Percentiles rank a stretch among this genome's conserved stretches.
Evolutionary conservation across 2,329 filamentous ascomycete genomes (phyloP).

Genomic region (Cytospora paraplurivora): DNA sequence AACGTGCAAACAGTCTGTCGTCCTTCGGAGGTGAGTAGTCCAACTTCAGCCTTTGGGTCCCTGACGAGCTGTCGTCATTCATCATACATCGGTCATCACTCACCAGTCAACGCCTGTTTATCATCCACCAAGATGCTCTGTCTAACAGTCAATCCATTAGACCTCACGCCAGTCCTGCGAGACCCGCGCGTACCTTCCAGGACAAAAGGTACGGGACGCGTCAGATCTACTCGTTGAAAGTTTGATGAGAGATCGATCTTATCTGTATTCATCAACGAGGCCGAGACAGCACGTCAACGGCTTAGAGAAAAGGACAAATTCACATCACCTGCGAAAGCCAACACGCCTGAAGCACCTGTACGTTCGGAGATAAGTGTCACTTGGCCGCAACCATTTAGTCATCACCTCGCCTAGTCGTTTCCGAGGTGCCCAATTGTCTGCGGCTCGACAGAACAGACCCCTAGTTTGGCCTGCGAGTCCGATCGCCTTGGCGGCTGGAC

Average conservation of each 20-base stretch:
- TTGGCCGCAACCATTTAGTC: slow-evolving; percentile 20
- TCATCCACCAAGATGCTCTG: slow-evolving; percentile 1
- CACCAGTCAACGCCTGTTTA: neutral
- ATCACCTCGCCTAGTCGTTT: slow-evolving; percentile 15
- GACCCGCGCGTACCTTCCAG: neutral
- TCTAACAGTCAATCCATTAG: neutral
- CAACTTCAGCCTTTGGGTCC: neutral
- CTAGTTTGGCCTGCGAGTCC: neutral
- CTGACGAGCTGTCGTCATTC: neutral
- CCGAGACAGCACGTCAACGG: neutral
- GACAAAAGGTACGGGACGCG: neutral
- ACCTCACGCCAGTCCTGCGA: neutral
- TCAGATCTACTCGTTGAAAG: neutral
- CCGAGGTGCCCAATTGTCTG: slow-evolving; percentile 8
- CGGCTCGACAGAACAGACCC: slow-evolving; percentile 1
- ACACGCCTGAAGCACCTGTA: neutral
- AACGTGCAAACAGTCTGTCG: slow-evolving; percentile 18
- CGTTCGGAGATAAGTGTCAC: slow-evolving; percentile 15
- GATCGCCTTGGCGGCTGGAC: neutral
- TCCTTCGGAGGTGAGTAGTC: slow-evolving; percentile 26
- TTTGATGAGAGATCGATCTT: neutral
- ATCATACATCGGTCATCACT: neutral
- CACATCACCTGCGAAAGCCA: neutral
- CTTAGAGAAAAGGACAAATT: neutral
- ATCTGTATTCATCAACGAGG: neutral